phyloP scores from a whole-genome alignment of 2,329 filamentous ascomycete genomes.

The Piedraia hortae region DNA sequence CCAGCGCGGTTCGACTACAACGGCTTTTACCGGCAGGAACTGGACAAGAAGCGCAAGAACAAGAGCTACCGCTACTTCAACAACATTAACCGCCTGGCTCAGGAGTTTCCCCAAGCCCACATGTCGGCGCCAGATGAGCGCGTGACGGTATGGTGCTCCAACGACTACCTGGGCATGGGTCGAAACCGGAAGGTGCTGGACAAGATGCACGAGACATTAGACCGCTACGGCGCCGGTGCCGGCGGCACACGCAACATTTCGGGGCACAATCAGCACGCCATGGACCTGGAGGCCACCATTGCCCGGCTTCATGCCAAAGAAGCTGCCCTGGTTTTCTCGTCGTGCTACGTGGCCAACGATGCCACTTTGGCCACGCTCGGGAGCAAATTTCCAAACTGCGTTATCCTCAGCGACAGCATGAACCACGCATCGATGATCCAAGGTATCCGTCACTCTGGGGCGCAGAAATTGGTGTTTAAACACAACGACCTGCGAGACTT shows the following conservation, averaged over 20 bases:
- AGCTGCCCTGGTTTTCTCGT: slow-evolving; percentile 77
- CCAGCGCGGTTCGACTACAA: slow-evolving; percentile 61
- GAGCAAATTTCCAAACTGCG: slow-evolving; percentile 84
- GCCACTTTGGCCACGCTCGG: slow-evolving; percentile 89
- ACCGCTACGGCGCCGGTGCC: slow-evolving; percentile 82
- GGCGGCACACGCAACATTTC: slow-evolving; percentile 95
- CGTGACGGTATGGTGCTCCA: slow-evolving; percentile 97
- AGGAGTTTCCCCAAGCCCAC: slow-evolving; percentile 86
- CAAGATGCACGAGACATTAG: slow-evolving; percentile 81
- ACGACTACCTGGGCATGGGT: slow-evolving; percentile 97
- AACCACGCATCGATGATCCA: slow-evolving; percentile 99
- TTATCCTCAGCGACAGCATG: slow-evolving; percentile 88
- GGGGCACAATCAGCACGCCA: slow-evolving; percentile 84
- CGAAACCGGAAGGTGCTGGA: slow-evolving; percentile 65
- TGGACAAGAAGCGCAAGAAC: slow-evolving; percentile 98
- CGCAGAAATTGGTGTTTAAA: slow-evolving; percentile 94
- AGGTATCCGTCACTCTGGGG: slow-evolving; percentile 87
- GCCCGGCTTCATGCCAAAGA: slow-evolving; percentile 83
- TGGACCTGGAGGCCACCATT: slow-evolving; percentile 53
- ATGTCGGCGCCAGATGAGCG: slow-evolving; percentile 58
- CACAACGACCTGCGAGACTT: slow-evolving; percentile 90
- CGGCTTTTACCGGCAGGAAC: slow-evolving; percentile 57
- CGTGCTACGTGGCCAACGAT: slow-evolving; percentile 96
- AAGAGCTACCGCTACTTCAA: slow-evolving; percentile 99
- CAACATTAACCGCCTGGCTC: slow-evolving; percentile 95